Evolutionary conservation across 202 grass and related monocot species (phyloP).

Genomic region (Eragrostis tef): DNA sequence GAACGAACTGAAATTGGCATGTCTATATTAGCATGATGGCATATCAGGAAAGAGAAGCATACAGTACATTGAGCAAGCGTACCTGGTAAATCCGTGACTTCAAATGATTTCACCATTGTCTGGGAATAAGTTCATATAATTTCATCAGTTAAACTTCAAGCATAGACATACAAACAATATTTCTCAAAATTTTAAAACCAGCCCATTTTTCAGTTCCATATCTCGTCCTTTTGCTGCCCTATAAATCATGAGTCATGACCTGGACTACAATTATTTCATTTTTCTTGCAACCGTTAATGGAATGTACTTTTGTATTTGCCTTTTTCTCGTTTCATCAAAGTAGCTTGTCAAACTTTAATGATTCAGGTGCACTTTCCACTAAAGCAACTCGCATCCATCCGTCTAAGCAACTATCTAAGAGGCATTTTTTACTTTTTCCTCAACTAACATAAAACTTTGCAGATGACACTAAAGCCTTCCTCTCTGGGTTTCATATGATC

Average conservation of each 20-base stretch:
- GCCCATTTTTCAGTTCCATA: background rate
- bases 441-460: background rate
- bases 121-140: slow-evolving; percentile 44
- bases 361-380: background rate
- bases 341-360: slow-evolving; percentile 1
- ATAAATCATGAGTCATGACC: background rate
- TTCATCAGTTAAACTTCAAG: slow-evolving; percentile 35
- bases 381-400: background rate
- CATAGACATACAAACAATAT: background rate
- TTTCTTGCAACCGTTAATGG: slow-evolving; percentile 8
- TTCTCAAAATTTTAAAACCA: slow-evolving; percentile 15
- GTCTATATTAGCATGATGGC: slow-evolving; percentile 35
- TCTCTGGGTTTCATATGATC: slow-evolving; percentile 20
- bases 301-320: slow-evolving; percentile 5
- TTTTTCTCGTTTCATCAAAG: background rate
- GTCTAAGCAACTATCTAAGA: background rate
- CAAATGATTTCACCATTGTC: slow-evolving; percentile 92
- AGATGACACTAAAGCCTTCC: slow-evolving; percentile 23
- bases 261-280: background rate
- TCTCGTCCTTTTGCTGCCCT: background rate
- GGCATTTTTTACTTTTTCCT: background rate
- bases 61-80: slow-evolving; percentile 12
- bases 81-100: slow-evolving; percentile 85
- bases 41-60: slow-evolving; percentile 27
- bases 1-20: slow-evolving; percentile 64